Evolutionary conservation across 2,329 filamentous ascomycete genomes (phyloP), one percentile per base, ranked within the genome.

Genomic region (Trichophaea hybrida): DNA sequence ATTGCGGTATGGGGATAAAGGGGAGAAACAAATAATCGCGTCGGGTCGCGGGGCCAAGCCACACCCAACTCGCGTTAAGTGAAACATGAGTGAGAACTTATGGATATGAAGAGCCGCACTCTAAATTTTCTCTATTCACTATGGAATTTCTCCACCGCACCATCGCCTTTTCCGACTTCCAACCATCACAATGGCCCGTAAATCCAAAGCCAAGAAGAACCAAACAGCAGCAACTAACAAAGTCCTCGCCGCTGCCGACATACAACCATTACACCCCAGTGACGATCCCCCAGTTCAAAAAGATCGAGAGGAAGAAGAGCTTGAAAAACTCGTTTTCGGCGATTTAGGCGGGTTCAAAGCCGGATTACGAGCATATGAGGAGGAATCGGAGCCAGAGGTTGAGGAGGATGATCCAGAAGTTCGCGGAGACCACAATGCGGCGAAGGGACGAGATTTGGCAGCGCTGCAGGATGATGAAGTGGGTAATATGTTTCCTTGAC

Each of bases 251-350:
- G 17, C 35, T 6, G 24, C 53, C 53, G 37, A 40, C 31, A 44
- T 46, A 6, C 33, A 35, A n/a, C 34, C 53, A 15, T 8, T 31
- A n/a, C 6, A 15, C 51, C 13, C n/a, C 12, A 35, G 44, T 24
- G 37, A 55, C 10, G 34, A n/a, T 3, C 33, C 70, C 2, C 66
- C 72, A 10, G 69, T 75, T 58, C 83, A 86, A 55, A 93, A 91
- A 70, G 88, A 94, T 70, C 83, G 82, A 12, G 83, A 86, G 56
- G 90, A 96, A 71, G 82, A 85, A 69, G 88, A 91, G 70, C 80
- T 96, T 34, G 91, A 96, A 74, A 81, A 83, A 65, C 75, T 96
- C 63, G 86, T 98, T 2, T 86, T 98, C 63, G 93, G 93, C 58
- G 86, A 94, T 73, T 82, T 84, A 51, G 79, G 81, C n/a, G 86